Conservation (phyloP, 345 rosid genomes). For the Streptanthus diversifolius region DNA sequence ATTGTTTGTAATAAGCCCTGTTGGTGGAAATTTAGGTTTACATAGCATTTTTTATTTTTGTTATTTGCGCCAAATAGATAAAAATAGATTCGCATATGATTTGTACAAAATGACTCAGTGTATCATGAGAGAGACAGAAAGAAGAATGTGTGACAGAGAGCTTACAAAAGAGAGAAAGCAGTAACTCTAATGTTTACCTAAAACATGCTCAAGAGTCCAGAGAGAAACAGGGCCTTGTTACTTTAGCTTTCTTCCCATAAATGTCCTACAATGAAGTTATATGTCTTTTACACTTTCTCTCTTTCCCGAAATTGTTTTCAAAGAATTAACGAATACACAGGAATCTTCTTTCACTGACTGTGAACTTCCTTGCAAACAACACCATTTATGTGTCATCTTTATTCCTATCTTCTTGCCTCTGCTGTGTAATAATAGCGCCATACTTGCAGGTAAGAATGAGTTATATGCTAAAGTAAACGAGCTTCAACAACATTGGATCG, state of each 20-base stretch:
- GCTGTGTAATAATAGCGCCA: constrained; percentile 9
- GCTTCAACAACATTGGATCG: constrained; percentile 14
- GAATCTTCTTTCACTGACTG: constrained; percentile 11
- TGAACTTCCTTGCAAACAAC: constrained; percentile 20
- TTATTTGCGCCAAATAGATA: neutral
- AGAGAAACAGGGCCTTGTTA: constrained; percentile 19
- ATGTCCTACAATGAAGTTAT: neutral
- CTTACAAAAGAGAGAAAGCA: constrained; percentile 24
- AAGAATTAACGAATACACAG: constrained; percentile 29
- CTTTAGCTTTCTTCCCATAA: constrained; percentile 9
- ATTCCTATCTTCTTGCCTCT: constrained; percentile 30
- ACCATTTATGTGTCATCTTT: constrained; percentile 22
- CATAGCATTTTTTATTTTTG: neutral
- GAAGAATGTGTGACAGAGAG: constrained; percentile 6
- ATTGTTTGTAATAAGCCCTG: neutral
- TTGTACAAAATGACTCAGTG: constrained; percentile 12
- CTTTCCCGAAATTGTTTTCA: constrained; percentile 14
- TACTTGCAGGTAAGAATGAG: constrained; percentile 15
- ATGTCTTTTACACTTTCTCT: constrained; percentile 2
- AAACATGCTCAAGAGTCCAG: constrained; percentile 22
- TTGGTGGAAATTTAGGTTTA: neutral
- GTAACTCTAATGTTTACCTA: constrained; percentile 7
- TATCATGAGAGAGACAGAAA: neutral
- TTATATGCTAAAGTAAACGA: constrained; percentile 15
- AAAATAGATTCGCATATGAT: neutral